Evolutionary conservation across 352 stramenopile species (phyloP), one percentile per base, ranked within the genome.

Genomic region (Phytophthora tentaculata): DNA sequence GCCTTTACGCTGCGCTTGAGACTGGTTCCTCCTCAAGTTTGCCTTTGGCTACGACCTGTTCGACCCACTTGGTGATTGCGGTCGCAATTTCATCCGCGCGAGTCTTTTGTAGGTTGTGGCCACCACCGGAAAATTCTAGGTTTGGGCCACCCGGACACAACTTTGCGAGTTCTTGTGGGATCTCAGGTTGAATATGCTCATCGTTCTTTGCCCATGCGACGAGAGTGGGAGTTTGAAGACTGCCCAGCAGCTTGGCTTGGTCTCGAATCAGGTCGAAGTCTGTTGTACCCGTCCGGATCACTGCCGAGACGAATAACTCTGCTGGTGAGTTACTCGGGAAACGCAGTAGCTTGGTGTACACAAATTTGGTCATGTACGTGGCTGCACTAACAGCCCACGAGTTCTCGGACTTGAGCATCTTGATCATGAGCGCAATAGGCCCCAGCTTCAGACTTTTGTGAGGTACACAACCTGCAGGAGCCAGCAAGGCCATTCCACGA

Each of bases 61-160:
- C 17, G 24, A 67, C 67, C 74, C 77, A 84, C 47, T 69, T 48
- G 2, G 61, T 23, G 23, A 80, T 52, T 22, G 73, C 47, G 8
- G 22, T 37, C 0, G 74, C 61, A 37, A 84, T 64, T 22, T 77
- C 48, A 17, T 68, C 61, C 4, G 71, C 81, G 20, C 76, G 67
- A n/a, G 71, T 83, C 63, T 85, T 85, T 47, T 87, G 78, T 24
- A 89, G 69, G 47, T 86, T 87, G 69, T 87, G 81, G 17, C 78
- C 76, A 17, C 78, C 80, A 12, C 35, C 55, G 7, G 64, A 53
- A 37, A 85, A 87, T 26, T 67, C 56, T 26, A 86, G 58, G 29
- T 73, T 78, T 8, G 75, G 69, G 5, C 74, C 74, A 19, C 64
- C 19, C n/a, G 44, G 45, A 16, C 64, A 71, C 20, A 56, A n/a